Percentiles rank a stretch among this genome's conserved stretches.
Conservation (phyloP, 2,329 filamentous ascomycete species). For the Trichoderma sp. region DNA sequence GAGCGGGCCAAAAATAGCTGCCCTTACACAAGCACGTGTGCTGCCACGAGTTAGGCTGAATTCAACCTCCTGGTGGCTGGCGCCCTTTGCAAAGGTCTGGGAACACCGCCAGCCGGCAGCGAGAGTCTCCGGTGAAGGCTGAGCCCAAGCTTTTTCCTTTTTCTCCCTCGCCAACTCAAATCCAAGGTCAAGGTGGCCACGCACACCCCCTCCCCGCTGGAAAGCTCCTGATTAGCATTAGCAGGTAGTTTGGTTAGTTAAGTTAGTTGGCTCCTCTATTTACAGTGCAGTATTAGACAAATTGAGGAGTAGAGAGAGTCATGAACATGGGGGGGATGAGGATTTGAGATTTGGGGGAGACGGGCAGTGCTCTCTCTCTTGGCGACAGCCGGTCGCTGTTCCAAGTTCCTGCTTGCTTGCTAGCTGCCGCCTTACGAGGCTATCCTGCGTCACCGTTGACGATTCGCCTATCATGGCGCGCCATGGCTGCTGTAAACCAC, state of each 20-base stretch:
- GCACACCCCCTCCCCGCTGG: not conserved
- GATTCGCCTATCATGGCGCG: constrained; percentile 18
- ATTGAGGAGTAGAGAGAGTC: not conserved
- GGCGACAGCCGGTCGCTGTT: constrained; percentile 10
- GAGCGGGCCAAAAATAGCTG: constrained; percentile 16
- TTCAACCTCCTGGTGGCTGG: constrained; percentile 12
- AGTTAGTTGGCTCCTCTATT: not conserved
- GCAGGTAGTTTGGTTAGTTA: not conserved
- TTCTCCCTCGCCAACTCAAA: not conserved
- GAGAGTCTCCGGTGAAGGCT: constrained; percentile 16
- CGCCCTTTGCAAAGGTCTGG: not conserved
- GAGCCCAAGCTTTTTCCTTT: constrained; percentile 8
- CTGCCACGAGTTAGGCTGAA: constrained; percentile 19
- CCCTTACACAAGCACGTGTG: constrained; percentile 12
- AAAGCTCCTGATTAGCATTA: not conserved
- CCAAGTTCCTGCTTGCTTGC: not conserved
- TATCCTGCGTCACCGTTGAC: constrained; percentile 9
- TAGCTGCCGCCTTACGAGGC: constrained; percentile 18
- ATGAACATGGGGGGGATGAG: not conserved
- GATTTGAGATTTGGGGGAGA: not conserved
- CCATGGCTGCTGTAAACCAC: constrained; percentile 2
- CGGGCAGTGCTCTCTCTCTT: not conserved
- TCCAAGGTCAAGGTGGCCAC: not conserved
- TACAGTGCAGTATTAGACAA: not conserved
- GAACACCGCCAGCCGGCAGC: constrained; percentile 19